Conservation (phyloP, 768 basidiomycete species). For the Lentinula guzmanii region DNA sequence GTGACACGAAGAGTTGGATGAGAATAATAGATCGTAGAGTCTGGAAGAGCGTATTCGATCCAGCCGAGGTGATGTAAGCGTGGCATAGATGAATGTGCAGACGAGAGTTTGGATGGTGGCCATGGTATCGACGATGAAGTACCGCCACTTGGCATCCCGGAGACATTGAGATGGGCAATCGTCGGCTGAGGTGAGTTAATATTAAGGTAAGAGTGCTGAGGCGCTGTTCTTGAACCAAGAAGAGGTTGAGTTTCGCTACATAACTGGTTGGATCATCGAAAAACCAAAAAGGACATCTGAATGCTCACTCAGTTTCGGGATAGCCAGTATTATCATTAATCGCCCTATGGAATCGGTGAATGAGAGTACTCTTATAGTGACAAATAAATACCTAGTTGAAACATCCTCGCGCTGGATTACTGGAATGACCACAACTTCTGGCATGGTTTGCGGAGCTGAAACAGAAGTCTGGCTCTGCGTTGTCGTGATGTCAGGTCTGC, state of each 20-base stretch:
- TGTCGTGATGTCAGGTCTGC: background rate
- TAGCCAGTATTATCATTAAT: background rate
- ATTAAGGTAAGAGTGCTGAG: slow-evolving; percentile 20
- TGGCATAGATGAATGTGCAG: slow-evolving; percentile 17
- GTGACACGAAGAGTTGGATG: slow-evolving; percentile 56
- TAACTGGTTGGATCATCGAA: background rate
- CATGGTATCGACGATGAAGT: slow-evolving; percentile 3
- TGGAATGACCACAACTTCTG: background rate
- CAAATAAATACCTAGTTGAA: background rate
- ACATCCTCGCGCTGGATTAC: background rate
- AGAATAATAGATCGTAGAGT: slow-evolving; percentile 63
- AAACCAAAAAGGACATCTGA: background rate
- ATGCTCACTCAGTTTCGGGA: background rate
- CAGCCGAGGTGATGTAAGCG: slow-evolving; percentile 58
- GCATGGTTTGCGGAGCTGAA: slow-evolving; percentile 19
- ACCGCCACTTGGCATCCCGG: background rate
- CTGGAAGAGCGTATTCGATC: slow-evolving; percentile 73
- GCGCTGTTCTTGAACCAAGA: slow-evolving; percentile 25
- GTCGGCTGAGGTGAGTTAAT: slow-evolving; percentile 9
- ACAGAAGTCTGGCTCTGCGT: slow-evolving; percentile 11
- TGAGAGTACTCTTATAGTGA: too few relatives aligned
- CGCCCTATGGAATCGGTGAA: background rate
- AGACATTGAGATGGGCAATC: background rate
- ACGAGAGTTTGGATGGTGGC: slow-evolving; percentile 14
- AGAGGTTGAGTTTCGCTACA: slow-evolving; percentile 52